phyloP scores from a whole-genome alignment of 2,329 filamentous ascomycete genomes.

The Leptographium wingfieldii region DNA sequence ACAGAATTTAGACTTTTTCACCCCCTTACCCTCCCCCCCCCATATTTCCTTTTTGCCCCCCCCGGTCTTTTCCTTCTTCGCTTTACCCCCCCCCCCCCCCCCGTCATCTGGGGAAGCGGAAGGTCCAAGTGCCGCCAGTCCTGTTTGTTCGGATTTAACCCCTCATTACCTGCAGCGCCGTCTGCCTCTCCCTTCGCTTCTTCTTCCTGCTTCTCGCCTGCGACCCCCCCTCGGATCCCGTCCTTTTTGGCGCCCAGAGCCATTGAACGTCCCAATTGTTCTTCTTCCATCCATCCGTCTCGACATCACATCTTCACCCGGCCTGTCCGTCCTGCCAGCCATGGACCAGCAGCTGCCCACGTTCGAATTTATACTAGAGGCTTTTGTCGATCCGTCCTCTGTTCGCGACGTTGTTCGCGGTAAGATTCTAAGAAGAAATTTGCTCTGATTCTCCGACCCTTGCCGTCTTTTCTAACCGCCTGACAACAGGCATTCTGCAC shows the following conservation, averaged over 20 bases:
- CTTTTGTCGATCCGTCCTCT: conserved; percentile 80
- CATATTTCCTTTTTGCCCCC: too few species aligned
- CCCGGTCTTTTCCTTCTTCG: too few species aligned
- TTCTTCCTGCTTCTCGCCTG: not conserved
- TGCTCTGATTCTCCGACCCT: not conserved
- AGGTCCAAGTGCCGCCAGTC: not conserved
- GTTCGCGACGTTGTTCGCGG: conserved; percentile 91
- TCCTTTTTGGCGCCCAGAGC: not conserved
- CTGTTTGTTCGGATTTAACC: not conserved
- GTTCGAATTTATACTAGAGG: conserved; percentile 85
- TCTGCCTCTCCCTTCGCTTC: not conserved
- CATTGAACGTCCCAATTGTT: not conserved
- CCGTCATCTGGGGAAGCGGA: not conserved
- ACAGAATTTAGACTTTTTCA: too few species aligned
- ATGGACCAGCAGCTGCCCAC: conserved; percentile 25
- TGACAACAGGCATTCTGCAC: conserved; percentile 63
- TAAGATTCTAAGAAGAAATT: conserved; percentile 20
- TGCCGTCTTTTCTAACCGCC: conserved; percentile 1
- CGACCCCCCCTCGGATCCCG: not conserved
- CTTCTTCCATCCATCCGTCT: not conserved
- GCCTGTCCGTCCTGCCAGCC: not conserved
- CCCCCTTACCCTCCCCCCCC: too few species aligned
- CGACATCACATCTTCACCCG: not conserved
- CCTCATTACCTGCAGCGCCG: not conserved
- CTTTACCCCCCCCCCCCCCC: too few species aligned